These are phyloP conservation scores for Cenchrus purpureus DNA, from an alignment of 176 grass and related monocot genomes.

Conservation along the genomic window DNA sequence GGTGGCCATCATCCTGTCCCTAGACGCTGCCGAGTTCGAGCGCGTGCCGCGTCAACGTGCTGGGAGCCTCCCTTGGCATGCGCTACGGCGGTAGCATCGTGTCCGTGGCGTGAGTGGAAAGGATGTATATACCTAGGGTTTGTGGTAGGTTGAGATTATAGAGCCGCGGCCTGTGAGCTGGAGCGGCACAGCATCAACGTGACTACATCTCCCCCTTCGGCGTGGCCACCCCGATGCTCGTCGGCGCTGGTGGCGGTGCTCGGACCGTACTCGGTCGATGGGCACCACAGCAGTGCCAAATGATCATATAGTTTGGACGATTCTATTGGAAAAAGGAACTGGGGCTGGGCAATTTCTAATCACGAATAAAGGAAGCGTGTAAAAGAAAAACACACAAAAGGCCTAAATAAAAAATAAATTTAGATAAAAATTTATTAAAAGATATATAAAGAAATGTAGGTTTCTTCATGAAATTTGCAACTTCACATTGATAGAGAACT, in stretches of 20 bases:
- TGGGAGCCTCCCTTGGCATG: constrained; percentile 94
- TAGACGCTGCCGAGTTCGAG: constrained; percentile 87
- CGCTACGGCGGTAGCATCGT: constrained; percentile 84
- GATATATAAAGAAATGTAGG: not conserved
- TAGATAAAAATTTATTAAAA: too few relatives aligned
- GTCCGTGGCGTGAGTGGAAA: constrained; percentile 84
- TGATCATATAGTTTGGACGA: too few relatives aligned
- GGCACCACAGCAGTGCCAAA: too few relatives aligned
- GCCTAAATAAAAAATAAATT: too few relatives aligned
- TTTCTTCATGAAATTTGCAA: not conserved
- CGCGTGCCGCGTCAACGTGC: constrained; percentile 95
- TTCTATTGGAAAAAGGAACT: too few relatives aligned
- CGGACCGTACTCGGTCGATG: too few relatives aligned
- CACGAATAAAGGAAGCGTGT: too few relatives aligned
- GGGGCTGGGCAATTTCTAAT: too few relatives aligned
- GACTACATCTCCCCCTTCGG: constrained; percentile 98
- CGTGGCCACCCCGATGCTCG: constrained; percentile 82
- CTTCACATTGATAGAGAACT: too few relatives aligned
- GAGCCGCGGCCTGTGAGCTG: constrained; percentile 97
- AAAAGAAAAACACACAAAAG: too few relatives aligned
- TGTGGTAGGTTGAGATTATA: too few relatives aligned
- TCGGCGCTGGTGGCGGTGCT: constrained; percentile 35
- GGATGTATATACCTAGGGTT: too few relatives aligned
- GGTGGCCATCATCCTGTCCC: constrained; percentile 80
- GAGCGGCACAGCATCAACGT: constrained; percentile 83